These are phyloP conservation scores for Apiospora malaysiana DNA, from an alignment of 2,329 filamentous ascomycete species.

Conservation along the genomic window DNA sequence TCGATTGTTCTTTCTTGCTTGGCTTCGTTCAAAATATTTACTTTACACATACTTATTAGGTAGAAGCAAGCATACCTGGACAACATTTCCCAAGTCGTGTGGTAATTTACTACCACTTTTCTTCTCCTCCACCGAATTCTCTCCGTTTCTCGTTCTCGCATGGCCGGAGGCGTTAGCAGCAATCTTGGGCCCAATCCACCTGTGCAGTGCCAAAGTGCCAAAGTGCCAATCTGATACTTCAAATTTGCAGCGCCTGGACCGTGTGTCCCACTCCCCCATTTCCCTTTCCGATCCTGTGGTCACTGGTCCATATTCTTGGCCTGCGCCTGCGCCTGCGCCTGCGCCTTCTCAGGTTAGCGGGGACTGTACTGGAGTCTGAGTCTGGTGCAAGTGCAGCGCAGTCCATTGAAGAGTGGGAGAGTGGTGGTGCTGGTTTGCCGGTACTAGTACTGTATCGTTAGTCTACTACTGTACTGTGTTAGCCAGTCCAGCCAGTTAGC, in stretches of 20 bases:
- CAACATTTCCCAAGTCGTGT: neutral
- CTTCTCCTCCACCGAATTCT: neutral
- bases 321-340: neutral
- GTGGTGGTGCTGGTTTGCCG: neutral
- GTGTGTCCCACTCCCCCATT: conserved; percentile 21
- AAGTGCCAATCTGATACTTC: conserved; percentile 17
- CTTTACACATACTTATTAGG: too few species aligned
- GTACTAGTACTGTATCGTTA: neutral
- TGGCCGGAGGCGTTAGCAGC: conserved; percentile 1
- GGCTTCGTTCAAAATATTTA: too few species aligned
- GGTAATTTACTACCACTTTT: neutral
- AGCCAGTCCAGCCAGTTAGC: neutral
- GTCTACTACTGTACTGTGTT: conserved; percentile 8
- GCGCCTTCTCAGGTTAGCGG: neutral
- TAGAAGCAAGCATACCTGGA: neutral
- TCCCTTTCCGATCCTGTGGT: conserved; percentile 19
- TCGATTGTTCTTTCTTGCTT: neutral
- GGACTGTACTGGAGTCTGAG: neutral
- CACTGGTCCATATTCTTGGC: too few species aligned
- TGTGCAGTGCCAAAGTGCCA: conserved; percentile 3
- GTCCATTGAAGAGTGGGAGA: too few species aligned
- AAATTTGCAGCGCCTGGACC: conserved; percentile 21
- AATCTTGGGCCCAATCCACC: conserved; percentile 9
- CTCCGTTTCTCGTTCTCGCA: neutral
- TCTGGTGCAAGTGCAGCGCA: neutral